Base-by-base conservation (phyloP, 176 grass and related monocot species). In the Alopecurus myosuroides region DNA sequence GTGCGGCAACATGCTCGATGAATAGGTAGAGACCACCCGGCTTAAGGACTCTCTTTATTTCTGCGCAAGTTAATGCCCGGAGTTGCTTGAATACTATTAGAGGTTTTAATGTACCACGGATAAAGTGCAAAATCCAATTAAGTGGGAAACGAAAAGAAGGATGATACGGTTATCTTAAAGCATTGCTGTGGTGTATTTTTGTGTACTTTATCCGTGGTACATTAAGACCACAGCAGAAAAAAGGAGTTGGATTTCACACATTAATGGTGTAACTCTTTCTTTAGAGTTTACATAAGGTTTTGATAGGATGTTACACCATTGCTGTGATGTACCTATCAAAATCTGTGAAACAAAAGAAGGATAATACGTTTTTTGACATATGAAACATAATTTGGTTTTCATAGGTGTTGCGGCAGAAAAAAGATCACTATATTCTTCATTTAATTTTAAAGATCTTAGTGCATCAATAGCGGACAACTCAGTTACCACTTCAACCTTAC, bases 1-100 rank as follows among this genome's bases (percentile, higher is more conserved):
- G 53, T 67, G 93, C 89, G 5, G 89, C 93, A 22, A 98, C 93
- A 77, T 96, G 97, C 64, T 95, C 97, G 44, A 98, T 86, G 78
- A 96, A 98, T 46, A 98, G 51, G 49, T 94, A 95, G 35, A 94
- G 72, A 46, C 96, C 96, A 17, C 84, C 89, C 1, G 96, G 91
- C 87, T 95, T 94, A 34, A 98, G 56, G 52, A 98, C 96, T 85
- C 93, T 83, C 33, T 78, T 82, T 81, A 95, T 81, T 78, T 98
- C 96, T 98, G 91, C 73, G 83, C 19, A 64, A 78, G 45, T 64
- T 19, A 18, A 75, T 39, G 66, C 19, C 7, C 37, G 28, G 12
- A 30, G 31, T 74, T 53, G 29, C n/a, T 77, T 35, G 51, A 30
- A 2, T 17, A 25, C 2, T 80, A 86, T 11, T 46, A 46, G 46